Evolutionary conservation across 768 basidiomycete species (phyloP).

Genomic region (Myochromella boudieri): DNA sequence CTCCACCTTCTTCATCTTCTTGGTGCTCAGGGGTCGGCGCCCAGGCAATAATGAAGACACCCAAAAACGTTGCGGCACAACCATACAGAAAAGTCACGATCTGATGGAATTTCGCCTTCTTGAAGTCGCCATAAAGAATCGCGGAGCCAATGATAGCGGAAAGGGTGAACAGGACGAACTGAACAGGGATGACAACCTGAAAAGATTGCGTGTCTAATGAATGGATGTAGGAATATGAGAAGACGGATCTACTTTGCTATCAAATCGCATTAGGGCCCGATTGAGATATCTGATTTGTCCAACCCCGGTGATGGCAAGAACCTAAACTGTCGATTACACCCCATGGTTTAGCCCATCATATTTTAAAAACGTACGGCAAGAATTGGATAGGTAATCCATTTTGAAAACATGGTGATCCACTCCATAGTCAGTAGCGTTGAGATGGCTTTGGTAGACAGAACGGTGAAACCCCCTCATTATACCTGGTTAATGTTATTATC

Average conservation of each 20-base stretch:
- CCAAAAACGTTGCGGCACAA: constrained; percentile 84
- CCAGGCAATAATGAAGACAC: constrained; percentile 87
- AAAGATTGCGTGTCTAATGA: constrained; percentile 1
- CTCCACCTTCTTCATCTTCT: constrained; percentile 30
- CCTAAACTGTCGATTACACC: constrained; percentile 35
- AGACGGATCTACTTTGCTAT: constrained; percentile 67
- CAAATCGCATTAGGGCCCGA: constrained; percentile 88
- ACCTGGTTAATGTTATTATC: too few species aligned
- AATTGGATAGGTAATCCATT: constrained; percentile 84
- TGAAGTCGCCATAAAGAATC: constrained; percentile 93
- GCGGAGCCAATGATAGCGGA: constrained; percentile 92
- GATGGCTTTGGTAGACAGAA: constrained; percentile 89
- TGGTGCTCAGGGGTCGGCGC: constrained; percentile 34
- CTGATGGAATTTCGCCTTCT: constrained; percentile 76
- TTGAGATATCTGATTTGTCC: constrained; percentile 87
- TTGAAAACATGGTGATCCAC: constrained; percentile 73
- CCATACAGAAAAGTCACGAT: constrained; percentile 85
- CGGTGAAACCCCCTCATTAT: constrained; percentile 92
- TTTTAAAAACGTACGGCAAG: constrained; percentile 47
- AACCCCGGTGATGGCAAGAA: constrained; percentile 70
- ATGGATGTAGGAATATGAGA: background rate
- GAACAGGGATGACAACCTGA: constrained; percentile 88
- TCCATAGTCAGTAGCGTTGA: constrained; percentile 81
- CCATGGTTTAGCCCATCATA: background rate
- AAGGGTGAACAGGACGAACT: constrained; percentile 93